phyloP scores from a whole-genome alignment of 2,329 filamentous ascomycete genomes.

The Huntiella moniliformis region DNA sequence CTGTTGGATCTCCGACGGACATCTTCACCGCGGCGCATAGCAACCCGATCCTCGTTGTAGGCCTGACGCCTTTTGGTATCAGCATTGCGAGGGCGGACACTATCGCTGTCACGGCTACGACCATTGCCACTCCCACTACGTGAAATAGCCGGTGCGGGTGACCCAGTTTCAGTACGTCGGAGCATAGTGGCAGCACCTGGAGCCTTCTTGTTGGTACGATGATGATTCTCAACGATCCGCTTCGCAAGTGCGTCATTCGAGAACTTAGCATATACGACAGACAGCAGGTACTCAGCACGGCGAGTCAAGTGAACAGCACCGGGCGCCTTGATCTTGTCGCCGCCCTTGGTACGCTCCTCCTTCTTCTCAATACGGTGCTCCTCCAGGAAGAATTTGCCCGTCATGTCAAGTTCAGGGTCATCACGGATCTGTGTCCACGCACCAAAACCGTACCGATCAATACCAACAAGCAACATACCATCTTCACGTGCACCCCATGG shows the following conservation, averaged over 20 bases:
- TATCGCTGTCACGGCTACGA: constrained; percentile 30
- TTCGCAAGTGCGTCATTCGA: constrained; percentile 58
- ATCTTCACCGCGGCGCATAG: constrained; percentile 33
- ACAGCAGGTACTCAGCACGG: constrained; percentile 83
- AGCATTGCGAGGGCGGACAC: constrained; percentile 18
- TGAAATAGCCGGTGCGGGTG: constrained; percentile 34
- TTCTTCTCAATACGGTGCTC: constrained; percentile 98
- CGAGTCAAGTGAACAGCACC: constrained; percentile 95
- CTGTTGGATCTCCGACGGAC: constrained; percentile 13
- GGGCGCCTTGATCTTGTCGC: constrained; percentile 71
- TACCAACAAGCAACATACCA: constrained; percentile 89
- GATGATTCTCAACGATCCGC: constrained; percentile 74
- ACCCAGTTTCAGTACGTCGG: constrained; percentile 47
- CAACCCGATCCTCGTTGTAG: constrained; percentile 21
- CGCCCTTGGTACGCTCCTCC: constrained; percentile 64
- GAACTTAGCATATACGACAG: constrained; percentile 77
- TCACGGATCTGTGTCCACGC: constrained; percentile 91
- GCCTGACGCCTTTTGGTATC: constrained; percentile 45
- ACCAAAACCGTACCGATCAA: constrained; percentile 83
- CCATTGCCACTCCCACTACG: constrained; percentile 29
- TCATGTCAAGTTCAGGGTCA: constrained; percentile 66
- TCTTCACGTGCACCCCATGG: constrained; percentile 87
- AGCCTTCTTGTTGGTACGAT: constrained; percentile 78
- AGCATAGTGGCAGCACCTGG: constrained; percentile 34
- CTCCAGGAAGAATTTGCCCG: constrained; percentile 86